Percentiles rank a stretch among this genome's conserved stretches.
These are phyloP conservation scores for Dendrobium huoshanense DNA, from an alignment of 106 monocot genomes.

Conservation along the genomic window DNA sequence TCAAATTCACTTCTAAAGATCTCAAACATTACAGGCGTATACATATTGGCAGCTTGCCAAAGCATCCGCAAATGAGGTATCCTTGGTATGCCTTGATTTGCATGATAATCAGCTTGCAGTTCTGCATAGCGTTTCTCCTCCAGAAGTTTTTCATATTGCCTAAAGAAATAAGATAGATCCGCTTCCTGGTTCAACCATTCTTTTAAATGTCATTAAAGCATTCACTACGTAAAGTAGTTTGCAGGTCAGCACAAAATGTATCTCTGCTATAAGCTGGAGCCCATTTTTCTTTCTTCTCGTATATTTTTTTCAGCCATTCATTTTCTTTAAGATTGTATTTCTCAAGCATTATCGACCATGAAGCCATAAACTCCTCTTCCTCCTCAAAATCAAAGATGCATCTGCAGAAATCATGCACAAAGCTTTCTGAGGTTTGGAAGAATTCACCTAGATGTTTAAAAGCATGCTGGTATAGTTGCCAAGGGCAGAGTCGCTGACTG, in stretches of 20 bases:
- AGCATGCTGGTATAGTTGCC: conserved; percentile 55
- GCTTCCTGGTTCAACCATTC: conserved; percentile 30
- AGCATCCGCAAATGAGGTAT: conserved; percentile 41
- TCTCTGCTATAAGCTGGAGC: conserved; percentile 31
- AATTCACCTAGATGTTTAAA: conserved; percentile 26
- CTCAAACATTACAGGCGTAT: conserved; percentile 56
- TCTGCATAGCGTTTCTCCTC: conserved; percentile 36
- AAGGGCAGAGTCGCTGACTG: conserved; percentile 31
- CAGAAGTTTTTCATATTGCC: conserved; percentile 33
- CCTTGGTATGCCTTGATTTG: conserved; percentile 31
- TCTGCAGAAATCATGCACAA: conserved; percentile 45
- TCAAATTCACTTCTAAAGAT: conserved; percentile 58
- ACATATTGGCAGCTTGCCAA: conserved; percentile 51
- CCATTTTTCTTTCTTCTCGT: conserved; percentile 57
- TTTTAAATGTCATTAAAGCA: conserved; percentile 29
- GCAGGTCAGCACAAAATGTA: conserved; percentile 55
- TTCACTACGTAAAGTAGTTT: conserved; percentile 34
- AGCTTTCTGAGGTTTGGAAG: conserved; percentile 30
- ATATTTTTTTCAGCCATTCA: conserved; percentile 50
- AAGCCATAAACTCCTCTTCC: conserved; percentile 45
- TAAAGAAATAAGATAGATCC: conserved; percentile 36
- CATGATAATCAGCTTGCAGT: conserved; percentile 57
- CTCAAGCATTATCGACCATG: conserved; percentile 51
- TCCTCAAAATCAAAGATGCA: conserved; percentile 64
- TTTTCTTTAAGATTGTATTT: conserved; percentile 50